These are phyloP conservation scores for Pseudocercospora macadamiae DNA, from an alignment of 2,329 filamentous ascomycete species.

Conservation along the genomic window DNA sequence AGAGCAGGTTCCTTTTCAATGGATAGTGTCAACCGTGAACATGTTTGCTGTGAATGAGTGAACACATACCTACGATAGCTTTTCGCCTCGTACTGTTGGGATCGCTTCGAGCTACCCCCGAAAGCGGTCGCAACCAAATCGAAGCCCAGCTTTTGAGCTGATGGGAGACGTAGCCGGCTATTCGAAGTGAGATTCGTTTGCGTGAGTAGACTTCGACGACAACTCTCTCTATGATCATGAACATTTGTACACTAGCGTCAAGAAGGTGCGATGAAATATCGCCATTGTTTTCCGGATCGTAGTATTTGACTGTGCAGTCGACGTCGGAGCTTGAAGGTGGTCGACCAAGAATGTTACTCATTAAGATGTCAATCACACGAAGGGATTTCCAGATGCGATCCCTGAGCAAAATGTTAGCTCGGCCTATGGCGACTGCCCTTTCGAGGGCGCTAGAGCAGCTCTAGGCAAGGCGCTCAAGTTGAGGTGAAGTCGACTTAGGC, in stretches of 20 bases:
- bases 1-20: slow-evolving; percentile 53
- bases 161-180: slow-evolving; percentile 46
- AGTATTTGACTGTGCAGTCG: slow-evolving; percentile 49
- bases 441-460: too few relatives aligned
- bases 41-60: too few relatives aligned
- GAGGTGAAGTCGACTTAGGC: too few relatives aligned
- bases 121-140: slow-evolving; percentile 38
- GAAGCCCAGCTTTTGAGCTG: slow-evolving; percentile 47
- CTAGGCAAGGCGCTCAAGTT: too few relatives aligned
- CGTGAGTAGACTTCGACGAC: slow-evolving; percentile 52
- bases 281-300: not conserved
- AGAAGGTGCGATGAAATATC: slow-evolving; percentile 28
- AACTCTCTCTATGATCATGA: slow-evolving; percentile 52
- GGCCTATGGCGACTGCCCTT: too few relatives aligned
- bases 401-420: slow-evolving; percentile 28
- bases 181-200: slow-evolving; percentile 44
- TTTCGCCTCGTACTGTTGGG: not conserved
- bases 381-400: slow-evolving; percentile 59
- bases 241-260: slow-evolving; percentile 49
- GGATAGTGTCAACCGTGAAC: too few relatives aligned
- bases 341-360: slow-evolving; percentile 56
- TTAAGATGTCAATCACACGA: slow-evolving; percentile 55
- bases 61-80: not conserved
- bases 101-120: slow-evolving; percentile 35
- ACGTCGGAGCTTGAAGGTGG: slow-evolving; percentile 58